These are phyloP conservation scores for Debaryomycetaceae sp. DNA, from an alignment of 1,139 yeast species.

Conservation along the genomic window DNA sequence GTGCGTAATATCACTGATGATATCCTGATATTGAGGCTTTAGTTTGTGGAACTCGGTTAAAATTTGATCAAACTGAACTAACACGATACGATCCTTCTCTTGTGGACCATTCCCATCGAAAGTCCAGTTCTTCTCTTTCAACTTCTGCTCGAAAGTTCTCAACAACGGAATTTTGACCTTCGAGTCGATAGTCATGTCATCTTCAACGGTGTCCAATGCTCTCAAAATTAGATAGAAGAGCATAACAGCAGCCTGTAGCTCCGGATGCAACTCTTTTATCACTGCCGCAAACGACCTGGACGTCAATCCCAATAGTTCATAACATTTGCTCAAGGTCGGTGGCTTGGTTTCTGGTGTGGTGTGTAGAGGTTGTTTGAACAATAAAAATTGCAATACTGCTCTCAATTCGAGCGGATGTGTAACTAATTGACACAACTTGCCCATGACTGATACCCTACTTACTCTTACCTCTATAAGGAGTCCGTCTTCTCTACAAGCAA, in stretches of 20 bases:
- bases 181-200: constrained; percentile 85
- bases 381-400: constrained; percentile 61
- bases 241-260: constrained; percentile 76
- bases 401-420: constrained; percentile 70
- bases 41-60: constrained; percentile 69
- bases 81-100: constrained; percentile 78
- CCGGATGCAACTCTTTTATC: constrained; percentile 87
- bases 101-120: constrained; percentile 70
- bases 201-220: constrained; percentile 95
- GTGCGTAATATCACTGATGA: constrained; percentile 69
- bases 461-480: neutral
- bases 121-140: constrained; percentile 70
- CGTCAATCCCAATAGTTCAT: constrained; percentile 61
- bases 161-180: constrained; percentile 70
- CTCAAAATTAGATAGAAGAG: constrained; percentile 80
- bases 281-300: constrained; percentile 94
- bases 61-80: constrained; percentile 70
- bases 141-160: constrained; percentile 61
- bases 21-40: constrained; percentile 72
- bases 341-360: constrained; percentile 39
- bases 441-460: constrained; percentile 38
- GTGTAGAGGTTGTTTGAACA: constrained; percentile 53
- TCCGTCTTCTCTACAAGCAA: neutral
- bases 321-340: constrained; percentile 58
- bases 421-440: constrained; percentile 59